Evolutionary conservation across 2,329 filamentous ascomycete genomes (phyloP), one percentile per base, ranked within the genome.

Genomic region (Fusarium tricinctum): DNA sequence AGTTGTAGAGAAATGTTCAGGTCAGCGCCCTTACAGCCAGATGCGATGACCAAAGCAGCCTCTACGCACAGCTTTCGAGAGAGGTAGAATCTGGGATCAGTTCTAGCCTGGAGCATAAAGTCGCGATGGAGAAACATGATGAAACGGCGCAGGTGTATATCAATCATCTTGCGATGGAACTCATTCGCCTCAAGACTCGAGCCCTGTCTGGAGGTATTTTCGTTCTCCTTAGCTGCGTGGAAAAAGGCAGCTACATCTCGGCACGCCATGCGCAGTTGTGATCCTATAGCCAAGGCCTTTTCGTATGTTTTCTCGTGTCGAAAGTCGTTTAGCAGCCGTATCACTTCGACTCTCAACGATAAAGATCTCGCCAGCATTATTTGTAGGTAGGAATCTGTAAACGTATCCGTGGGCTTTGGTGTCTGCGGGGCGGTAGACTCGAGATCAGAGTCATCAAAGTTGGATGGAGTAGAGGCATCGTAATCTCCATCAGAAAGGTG

Each of bases 121-220:
- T 74, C 71, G 23, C 72, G 72, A 26, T 74, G 72, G 28, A 74
- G 67, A 33, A 74, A 73, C 67, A 74, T 68, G 44, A 67, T 72
- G 45, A 74, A 74, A 6, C 72, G 69, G 10, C 72, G 69, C 9
- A 74, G 26, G 12, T 74, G 70, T 9, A 73, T 67, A 15, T 74
- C 72, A 28, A 74, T 63, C 19, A 74, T 32, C 22, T 71, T 69
- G 8, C 59, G 63, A n/a, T 74, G 72, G 17, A 74, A 73, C 6
- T 70, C 66, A 2, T 64, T 72, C 6, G 58, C 51, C 12, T 55
- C 53, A 15, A 73, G 47, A 20, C 22, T 51, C n/a, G 58, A 53
- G 12, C 46, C 52, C 9, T 55, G 43, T 14, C 13, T n/a, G 8
- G 28, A 9, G n/a, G 26, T 39, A 4, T 22, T 12, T 5, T 52